Evolutionary conservation across 371 early-diverging fungal genomes (phyloP), one percentile per base, ranked within the genome.

Genomic region (Syncephalastrum racemosum): DNA sequence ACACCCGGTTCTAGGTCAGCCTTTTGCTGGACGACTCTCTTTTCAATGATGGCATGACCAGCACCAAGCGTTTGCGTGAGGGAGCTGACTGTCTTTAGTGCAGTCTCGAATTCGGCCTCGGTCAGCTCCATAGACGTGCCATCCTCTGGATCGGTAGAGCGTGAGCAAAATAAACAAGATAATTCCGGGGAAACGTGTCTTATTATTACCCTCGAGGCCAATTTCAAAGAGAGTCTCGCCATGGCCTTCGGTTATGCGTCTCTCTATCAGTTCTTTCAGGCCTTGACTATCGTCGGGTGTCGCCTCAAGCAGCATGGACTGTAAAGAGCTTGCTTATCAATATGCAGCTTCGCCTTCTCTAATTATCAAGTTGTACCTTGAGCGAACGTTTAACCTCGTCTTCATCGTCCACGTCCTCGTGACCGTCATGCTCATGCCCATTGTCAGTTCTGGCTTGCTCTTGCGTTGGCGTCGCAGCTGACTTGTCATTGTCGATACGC

Each of bases 171-270:
- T 12, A 53, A 13, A 45, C 36, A 36, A 25, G 13, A n/a, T 22
- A 15, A 14, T 27, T 40, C 31, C 3, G 10, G 3, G 7, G 10
- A 46, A 23, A 31, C 53, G 45, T 41, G 39, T 19, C 19, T 20
- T 13, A 1, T 24, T 25, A 43, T 8, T 80, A 88, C 90, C 90
- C 70, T 93, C 90, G 8, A 82, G 31, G 3, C 93, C 93, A 44
- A 93, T 66, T 64, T 91, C 93, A 46, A 90, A 77, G 13, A 93
- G 60, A 0, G 84, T 71, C 72, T 94, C 93, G 18, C 95, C 95
- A 41, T 75, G 69, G 1, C 87, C 90, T 47, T 83, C 80, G 16
- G 71, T 67, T 48, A 93, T 70, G 53, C 88, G 83, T 8, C 60
- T 54, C 4, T 60, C 52, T 19, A 93, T 52, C 22, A 74, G 58